phyloP scores from a whole-genome alignment of 2,329 filamentous ascomycete species.

The Nemania diffusa region DNA sequence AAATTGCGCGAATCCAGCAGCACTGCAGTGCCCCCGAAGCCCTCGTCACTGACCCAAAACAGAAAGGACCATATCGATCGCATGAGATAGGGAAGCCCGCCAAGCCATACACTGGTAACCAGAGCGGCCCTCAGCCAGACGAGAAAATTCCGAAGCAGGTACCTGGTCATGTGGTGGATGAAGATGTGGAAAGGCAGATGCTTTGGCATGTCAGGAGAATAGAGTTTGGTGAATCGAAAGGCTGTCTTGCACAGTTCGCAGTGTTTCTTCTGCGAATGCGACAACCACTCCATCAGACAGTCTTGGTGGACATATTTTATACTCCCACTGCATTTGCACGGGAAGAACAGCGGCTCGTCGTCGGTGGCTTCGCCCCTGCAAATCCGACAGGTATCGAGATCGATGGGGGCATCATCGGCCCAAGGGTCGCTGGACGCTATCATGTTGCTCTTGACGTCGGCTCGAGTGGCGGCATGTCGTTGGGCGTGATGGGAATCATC shows the following conservation, averaged over 20 bases:
- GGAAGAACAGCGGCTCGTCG: conserved; percentile 91
- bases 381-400: conserved; percentile 88
- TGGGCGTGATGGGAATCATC: conserved; percentile 2
- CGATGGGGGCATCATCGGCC: conserved; percentile 34
- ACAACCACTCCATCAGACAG: conserved; percentile 98
- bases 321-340: conserved; percentile 98
- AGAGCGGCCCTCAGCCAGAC: conserved; percentile 82
- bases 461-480: conserved; percentile 15
- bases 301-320: conserved; percentile 99
- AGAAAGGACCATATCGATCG: conserved; percentile 91
- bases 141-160: conserved; percentile 75
- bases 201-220: conserved; percentile 91
- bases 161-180: conserved; percentile 78
- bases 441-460: conserved; percentile 24
- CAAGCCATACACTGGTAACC: conserved; percentile 88
- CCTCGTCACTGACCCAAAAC: conserved; percentile 93
- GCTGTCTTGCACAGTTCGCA: conserved; percentile 99
- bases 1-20: conserved; percentile 47
- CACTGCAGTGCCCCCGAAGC: conserved; percentile 55
- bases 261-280: conserved; percentile 98
- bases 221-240: conserved; percentile 97
- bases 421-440: conserved; percentile 27
- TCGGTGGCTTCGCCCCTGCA: conserved; percentile 87
- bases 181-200: conserved; percentile 85
- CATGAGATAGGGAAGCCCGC: conserved; percentile 89